Evolutionary conservation across 2,329 filamentous ascomycete species (phyloP).

Genomic region (Grosmannia clavigera): DNA sequence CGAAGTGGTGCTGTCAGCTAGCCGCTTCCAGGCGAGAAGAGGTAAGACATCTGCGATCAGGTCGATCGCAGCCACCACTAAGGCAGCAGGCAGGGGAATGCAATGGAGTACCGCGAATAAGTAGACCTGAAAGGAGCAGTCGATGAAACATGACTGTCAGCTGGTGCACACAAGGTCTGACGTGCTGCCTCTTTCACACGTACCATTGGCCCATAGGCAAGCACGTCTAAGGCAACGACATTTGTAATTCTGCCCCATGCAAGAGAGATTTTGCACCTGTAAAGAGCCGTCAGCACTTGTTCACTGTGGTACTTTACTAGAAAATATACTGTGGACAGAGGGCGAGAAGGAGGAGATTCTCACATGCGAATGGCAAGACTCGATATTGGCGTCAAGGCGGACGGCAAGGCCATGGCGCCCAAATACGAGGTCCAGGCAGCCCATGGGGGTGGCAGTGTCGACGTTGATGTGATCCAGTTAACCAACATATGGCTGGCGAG

Average conservation of each 20-base stretch:
- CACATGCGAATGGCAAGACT: slow-evolving; percentile 4
- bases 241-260: slow-evolving; percentile 61
- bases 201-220: slow-evolving; percentile 64
- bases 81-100: slow-evolving; percentile 24
- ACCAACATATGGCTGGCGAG: background rate
- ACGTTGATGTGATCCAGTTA: background rate
- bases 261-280: slow-evolving; percentile 55
- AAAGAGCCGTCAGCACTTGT: background rate
- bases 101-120: slow-evolving; percentile 69
- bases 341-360: background rate
- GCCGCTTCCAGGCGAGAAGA: slow-evolving; percentile 1
- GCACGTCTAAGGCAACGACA: slow-evolving; percentile 49
- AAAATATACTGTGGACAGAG: background rate
- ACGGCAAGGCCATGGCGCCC: background rate
- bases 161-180: slow-evolving; percentile 2
- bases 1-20: background rate
- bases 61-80: background rate
- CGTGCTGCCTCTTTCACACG: slow-evolving; percentile 17
- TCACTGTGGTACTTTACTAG: background rate
- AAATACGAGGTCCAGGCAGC: background rate
- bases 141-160: background rate
- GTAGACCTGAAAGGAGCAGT: slow-evolving; percentile 39
- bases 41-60: slow-evolving; percentile 3
- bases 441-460: slow-evolving; percentile 1
- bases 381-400: background rate